phyloP scores from a whole-genome alignment of 2,329 filamentous ascomycete species.

The Chaetomium olivaceum region DNA sequence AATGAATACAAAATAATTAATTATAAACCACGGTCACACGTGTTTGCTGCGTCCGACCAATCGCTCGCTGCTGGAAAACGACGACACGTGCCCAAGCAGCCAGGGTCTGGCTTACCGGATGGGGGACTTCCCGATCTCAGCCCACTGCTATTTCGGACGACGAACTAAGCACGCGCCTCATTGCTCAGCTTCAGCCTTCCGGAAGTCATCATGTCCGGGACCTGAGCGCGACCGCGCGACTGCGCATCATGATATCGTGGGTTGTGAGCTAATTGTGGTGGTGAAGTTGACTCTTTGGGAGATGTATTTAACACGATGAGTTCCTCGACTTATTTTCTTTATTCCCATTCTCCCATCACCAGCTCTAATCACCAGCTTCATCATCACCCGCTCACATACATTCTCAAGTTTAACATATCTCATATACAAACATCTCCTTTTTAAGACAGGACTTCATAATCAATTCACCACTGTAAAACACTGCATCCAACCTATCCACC shows the following conservation, averaged over 20 bases:
- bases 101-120: conserved; percentile 8
- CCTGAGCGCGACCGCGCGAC: background rate
- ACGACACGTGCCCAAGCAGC: too few relatives aligned
- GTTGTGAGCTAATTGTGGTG: background rate
- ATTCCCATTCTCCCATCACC: background rate
- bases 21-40: too few relatives aligned
- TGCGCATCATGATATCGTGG: background rate
- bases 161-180: background rate
- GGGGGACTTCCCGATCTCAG: conserved; percentile 1
- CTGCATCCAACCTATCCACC: background rate
- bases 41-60: background rate
- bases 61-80: background rate
- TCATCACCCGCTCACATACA: background rate
- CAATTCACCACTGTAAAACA: background rate
- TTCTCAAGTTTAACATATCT: background rate
- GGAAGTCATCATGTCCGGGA: background rate
- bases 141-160: background rate
- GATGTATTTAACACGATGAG: background rate
- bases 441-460: too few relatives aligned
- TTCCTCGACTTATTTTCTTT: background rate
- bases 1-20: too few relatives aligned
- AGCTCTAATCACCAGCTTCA: background rate
- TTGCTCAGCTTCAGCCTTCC: background rate
- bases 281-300: background rate
- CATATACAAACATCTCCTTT: background rate